Conservation (phyloP, 1,139 yeast species). For the Yamadazyma siamensis region DNA sequence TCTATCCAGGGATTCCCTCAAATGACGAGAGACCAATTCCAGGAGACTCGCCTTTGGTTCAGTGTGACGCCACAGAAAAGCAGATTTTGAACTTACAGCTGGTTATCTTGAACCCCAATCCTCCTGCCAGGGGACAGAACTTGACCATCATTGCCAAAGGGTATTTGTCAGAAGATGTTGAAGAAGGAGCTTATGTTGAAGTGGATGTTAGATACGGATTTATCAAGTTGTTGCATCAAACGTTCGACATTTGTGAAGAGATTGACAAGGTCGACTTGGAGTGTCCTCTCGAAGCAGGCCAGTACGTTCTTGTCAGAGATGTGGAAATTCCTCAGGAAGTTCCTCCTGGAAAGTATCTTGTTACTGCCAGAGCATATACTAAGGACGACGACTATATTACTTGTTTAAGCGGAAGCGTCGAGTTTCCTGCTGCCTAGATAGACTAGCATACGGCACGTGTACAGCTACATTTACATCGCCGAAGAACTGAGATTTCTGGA, state of each 20-base stretch:
- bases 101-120: slow-evolving; percentile 73
- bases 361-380: slow-evolving; percentile 86
- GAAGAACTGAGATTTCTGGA: slow-evolving; percentile 8
- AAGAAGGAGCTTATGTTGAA: slow-evolving; percentile 87
- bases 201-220: slow-evolving; percentile 91
- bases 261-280: slow-evolving; percentile 73
- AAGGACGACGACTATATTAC: slow-evolving; percentile 76
- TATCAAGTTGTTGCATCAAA: slow-evolving; percentile 79
- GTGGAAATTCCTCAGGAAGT: slow-evolving; percentile 90
- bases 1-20: slow-evolving; percentile 16
- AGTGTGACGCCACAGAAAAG: slow-evolving; percentile 63
- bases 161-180: slow-evolving; percentile 48
- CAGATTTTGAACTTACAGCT: slow-evolving; percentile 63
- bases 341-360: slow-evolving; percentile 90
- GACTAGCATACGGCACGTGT: no score
- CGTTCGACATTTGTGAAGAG: slow-evolving; percentile 88
- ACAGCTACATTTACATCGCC: slow-evolving; percentile 1
- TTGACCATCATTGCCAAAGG: slow-evolving; percentile 80
- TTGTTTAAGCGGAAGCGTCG: slow-evolving; percentile 79
- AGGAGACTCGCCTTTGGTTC: slow-evolving; percentile 80
- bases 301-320: slow-evolving; percentile 58
- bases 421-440: slow-evolving; percentile 37
- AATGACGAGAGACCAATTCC: slow-evolving; percentile 67
- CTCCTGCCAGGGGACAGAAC: slow-evolving; percentile 79
- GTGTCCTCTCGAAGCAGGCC: slow-evolving; percentile 78